phyloP scores from a whole-genome alignment of 2,329 filamentous ascomycete genomes.

The Xylaria sp. region DNA sequence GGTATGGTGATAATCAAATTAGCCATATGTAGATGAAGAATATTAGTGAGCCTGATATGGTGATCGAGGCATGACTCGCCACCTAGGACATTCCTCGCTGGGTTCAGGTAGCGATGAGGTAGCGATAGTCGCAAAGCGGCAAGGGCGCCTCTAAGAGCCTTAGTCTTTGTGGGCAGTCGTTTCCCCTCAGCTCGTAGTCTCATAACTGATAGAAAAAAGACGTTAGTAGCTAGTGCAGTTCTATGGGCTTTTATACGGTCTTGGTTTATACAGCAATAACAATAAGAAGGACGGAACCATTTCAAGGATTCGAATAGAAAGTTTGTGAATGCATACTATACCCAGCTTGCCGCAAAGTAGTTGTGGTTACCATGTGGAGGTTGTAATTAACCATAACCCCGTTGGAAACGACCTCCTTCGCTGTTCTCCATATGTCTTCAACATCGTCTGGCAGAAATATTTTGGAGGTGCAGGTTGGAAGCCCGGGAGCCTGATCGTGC shows the following conservation, averaged over 20 bases:
- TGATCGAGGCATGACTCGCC: conserved; percentile 47
- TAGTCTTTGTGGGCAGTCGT: conserved; percentile 30
- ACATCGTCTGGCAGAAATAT: conserved; percentile 44
- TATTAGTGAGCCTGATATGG: conserved; percentile 43
- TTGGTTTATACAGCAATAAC: background rate
- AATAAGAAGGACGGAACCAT: too few relatives aligned
- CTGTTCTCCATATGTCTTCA: conserved; percentile 43
- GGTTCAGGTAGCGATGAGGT: conserved; percentile 48
- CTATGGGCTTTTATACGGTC: background rate
- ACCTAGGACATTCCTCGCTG: conserved; percentile 47
- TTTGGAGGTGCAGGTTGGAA: conserved; percentile 29
- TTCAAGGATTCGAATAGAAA: background rate
- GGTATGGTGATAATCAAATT: conserved; percentile 40
- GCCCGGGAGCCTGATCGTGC: conserved; percentile 21
- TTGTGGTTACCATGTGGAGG: conserved; percentile 47
- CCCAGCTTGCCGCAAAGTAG: conserved; percentile 45
- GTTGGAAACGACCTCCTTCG: conserved; percentile 40
- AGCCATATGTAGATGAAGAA: conserved; percentile 46
- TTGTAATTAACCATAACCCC: conserved; percentile 41
- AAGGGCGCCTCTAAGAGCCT: conserved; percentile 39
- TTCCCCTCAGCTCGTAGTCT: conserved; percentile 41
- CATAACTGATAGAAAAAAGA: conserved; percentile 10
- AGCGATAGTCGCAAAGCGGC: conserved; percentile 47
- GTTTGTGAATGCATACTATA: conserved; percentile 32
- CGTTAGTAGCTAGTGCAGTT: conserved; percentile 12